Conservation (phyloP, 225 moss, liverwort and hornwort genomes). For the Polytrichum commune region DNA sequence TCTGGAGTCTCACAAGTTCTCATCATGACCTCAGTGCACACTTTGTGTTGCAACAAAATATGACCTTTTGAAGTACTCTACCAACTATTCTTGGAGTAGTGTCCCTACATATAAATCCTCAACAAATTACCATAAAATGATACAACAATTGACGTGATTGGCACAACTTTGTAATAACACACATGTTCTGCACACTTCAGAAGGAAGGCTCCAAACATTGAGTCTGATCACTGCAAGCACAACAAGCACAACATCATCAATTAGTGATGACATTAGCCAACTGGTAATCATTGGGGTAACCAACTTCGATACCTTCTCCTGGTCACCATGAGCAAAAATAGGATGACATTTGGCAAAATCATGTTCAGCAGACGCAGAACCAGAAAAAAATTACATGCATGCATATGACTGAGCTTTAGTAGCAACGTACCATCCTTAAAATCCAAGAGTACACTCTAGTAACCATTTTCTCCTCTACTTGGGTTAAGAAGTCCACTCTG, state of each 20-base stretch:
- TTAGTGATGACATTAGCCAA: neutral
- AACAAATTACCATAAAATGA: neutral
- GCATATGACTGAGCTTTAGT: neutral
- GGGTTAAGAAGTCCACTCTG: slow-evolving; percentile 17
- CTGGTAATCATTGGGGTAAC: neutral
- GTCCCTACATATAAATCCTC: neutral
- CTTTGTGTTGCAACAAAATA: neutral
- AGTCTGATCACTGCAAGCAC: neutral
- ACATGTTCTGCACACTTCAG: neutral
- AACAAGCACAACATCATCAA: neutral
- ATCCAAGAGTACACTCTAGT: slow-evolving; percentile 8
- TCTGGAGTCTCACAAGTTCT: slow-evolving; percentile 1
- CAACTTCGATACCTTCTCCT: no score
- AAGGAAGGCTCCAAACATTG: neutral
- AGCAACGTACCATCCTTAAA: slow-evolving; percentile 1
- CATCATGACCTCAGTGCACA: neutral
- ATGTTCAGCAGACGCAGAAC: neutral
- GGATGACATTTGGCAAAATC: neutral
- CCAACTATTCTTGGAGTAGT: neutral
- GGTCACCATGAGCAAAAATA: neutral
- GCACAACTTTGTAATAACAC: slow-evolving; percentile 1
- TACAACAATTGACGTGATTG: neutral
- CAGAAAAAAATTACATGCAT: neutral
- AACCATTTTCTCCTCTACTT: slow-evolving; percentile 22
- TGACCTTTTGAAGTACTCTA: neutral